Percentiles rank a stretch among this genome's conserved stretches.
These are phyloP conservation scores for Blepharisma stoltei DNA, from an alignment of 73 alveolate species.

Conservation along the genomic window DNA sequence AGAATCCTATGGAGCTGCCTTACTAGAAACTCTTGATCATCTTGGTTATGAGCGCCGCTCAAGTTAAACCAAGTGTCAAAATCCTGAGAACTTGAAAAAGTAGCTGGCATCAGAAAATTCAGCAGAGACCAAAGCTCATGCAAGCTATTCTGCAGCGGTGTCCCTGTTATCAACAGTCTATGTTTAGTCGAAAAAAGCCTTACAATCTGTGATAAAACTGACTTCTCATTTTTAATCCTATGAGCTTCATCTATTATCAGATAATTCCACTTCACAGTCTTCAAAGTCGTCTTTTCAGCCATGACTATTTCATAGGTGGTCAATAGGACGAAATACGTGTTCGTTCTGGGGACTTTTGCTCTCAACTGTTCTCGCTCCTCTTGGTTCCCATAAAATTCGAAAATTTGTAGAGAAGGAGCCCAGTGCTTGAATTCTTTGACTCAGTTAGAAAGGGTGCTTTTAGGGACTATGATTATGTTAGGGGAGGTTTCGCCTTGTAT, in stretches of 20 bases:
- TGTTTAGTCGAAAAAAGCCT: constrained; percentile 65
- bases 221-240: constrained; percentile 83
- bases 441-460: constrained; percentile 89
- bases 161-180: constrained; percentile 89
- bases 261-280: constrained; percentile 73
- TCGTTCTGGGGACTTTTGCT: constrained; percentile 37
- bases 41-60: constrained; percentile 35
- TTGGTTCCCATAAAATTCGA: constrained; percentile 74
- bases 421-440: constrained; percentile 80
- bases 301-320: constrained; percentile 84
- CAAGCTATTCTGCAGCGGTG: constrained; percentile 92
- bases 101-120: constrained; percentile 80
- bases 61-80: constrained; percentile 69
- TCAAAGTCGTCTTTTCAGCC: constrained; percentile 64
- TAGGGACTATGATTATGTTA: constrained; percentile 85
- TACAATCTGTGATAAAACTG: constrained; percentile 66
- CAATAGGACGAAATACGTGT: constrained; percentile 71
- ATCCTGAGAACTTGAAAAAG: constrained; percentile 43
- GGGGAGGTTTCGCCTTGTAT: constrained; percentile 67
- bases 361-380: constrained; percentile 67
- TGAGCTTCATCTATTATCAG: constrained; percentile 95
- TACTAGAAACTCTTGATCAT: constrained; percentile 58
- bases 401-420: constrained; percentile 76
- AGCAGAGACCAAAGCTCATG: constrained; percentile 82
- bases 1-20: constrained; percentile 71